Base-by-base conservation (phyloP, 2,329 filamentous ascomycete species). In the Alternaria solani region DNA sequence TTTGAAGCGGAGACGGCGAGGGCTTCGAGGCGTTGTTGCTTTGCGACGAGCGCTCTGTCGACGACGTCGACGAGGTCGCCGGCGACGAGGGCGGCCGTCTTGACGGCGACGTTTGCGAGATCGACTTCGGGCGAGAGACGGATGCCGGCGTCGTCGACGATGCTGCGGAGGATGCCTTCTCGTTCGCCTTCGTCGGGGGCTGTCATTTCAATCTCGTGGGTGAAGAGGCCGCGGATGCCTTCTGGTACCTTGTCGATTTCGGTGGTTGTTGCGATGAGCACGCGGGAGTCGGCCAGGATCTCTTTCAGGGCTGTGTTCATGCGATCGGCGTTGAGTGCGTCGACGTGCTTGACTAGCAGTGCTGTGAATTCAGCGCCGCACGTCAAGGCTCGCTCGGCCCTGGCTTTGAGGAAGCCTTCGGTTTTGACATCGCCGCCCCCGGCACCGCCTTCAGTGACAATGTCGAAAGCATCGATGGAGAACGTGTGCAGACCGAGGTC, bases 241-340 rank as follows among this genome's bases (percentile, higher is more conserved):
- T 97, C 94, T 0, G 94, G 92, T 1, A 99, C 88, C 77, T 98
- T 96, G 75, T 98, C 95, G 0, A 97, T 89, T 68, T 98, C 94
- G 7, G 93, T 97, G 0, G 94, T 97, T 0, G 95, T 99, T 0
- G 95, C 94, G 68, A 99, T 89, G 25, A 99, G 81, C 2, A 98
- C 92, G 55, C 95, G 85, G 3, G 89, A 88, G 47, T 91, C 89
- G n/a, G 87, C 84, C 23, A 97, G 80, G 3, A 98, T 89, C 62
- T 96, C 92, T 73, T 92, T 91, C 74, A 99, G 84, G 0, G 93
- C 91, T 4, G 90, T 87, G 18, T 92, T 88, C 83, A 98, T 97
- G 38, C 94, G 88, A 75, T 98, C 95, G 0, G 94, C 93, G 1
- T 91, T 96, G 65, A 99, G 81, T 0, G 94, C 92, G 68, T 99